Conservation (phyloP, 225 moss, liverwort and hornwort species). For the Asterella californica region DNA sequence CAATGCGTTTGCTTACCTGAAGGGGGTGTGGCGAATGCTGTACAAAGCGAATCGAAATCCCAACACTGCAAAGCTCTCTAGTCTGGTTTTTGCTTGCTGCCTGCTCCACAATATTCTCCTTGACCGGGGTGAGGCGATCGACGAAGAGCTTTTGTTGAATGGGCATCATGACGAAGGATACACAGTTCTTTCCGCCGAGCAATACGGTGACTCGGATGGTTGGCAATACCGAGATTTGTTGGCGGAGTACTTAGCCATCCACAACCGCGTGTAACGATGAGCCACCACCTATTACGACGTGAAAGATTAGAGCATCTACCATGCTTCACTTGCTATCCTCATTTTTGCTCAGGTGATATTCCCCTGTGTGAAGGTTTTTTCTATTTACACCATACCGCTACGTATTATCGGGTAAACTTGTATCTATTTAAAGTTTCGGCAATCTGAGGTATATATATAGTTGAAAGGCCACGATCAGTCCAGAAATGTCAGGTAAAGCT, state of each 20-base stretch:
- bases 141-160: conserved; percentile 14
- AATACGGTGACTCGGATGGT: conserved; percentile 32
- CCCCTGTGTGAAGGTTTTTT: not conserved
- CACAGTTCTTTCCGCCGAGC: conserved; percentile 15
- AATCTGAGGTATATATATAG: no score
- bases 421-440: no score
- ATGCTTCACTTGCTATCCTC: not conserved
- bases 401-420: no score
- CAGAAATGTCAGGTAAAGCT: no score
- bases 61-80: conserved; percentile 31
- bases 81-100: conserved; percentile 37
- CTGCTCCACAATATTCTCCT: conserved; percentile 36
- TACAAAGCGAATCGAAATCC: conserved; percentile 23
- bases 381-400: no score
- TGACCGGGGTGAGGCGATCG: conserved; percentile 28
- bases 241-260: conserved; percentile 12
- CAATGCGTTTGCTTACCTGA: conserved; percentile 33
- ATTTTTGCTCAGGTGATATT: conserved; percentile 4
- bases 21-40: conserved; percentile 35
- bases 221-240: conserved; percentile 33
- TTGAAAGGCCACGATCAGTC: no score
- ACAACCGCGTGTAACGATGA: conserved; percentile 1
- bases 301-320: not conserved
- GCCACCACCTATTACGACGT: no score
- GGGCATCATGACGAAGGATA: conserved; percentile 27